A percentile compares a stretch with the other conserved stretches of the same genome.
These are phyloP conservation scores for Fusarium phyllophilum DNA, from an alignment of 2,329 filamentous ascomycete genomes.

Conservation along the genomic window DNA sequence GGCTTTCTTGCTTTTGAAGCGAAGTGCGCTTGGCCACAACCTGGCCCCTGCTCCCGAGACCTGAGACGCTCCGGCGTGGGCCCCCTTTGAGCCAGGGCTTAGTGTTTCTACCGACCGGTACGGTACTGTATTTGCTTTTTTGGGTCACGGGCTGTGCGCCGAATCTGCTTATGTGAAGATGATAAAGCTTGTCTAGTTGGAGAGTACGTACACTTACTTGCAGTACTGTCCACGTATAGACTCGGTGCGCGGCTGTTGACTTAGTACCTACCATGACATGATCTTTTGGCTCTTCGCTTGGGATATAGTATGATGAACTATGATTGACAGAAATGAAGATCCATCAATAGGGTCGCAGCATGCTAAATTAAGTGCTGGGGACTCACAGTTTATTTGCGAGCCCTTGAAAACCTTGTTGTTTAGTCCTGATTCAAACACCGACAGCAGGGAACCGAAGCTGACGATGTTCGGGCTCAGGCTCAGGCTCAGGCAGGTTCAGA, in stretches of 20 bases:
- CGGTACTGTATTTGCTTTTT: slow-evolving; percentile 29
- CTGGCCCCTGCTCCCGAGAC: slow-evolving; percentile 39
- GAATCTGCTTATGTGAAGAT: slow-evolving; percentile 35
- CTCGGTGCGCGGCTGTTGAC: not conserved
- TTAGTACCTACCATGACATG: not conserved
- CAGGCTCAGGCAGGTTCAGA: not conserved
- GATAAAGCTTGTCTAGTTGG: slow-evolving; percentile 29
- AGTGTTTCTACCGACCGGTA: slow-evolving; percentile 15
- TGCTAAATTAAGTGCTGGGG: slow-evolving; percentile 7
- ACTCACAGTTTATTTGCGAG: slow-evolving; percentile 1
- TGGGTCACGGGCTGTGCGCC: slow-evolving; percentile 11
- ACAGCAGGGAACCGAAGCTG: slow-evolving; percentile 24
- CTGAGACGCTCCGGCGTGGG: slow-evolving; percentile 43
- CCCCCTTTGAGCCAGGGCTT: slow-evolving; percentile 23
- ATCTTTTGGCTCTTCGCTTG: slow-evolving; percentile 2
- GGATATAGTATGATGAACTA: slow-evolving; percentile 2
- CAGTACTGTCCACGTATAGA: not conserved
- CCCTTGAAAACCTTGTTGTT: not conserved
- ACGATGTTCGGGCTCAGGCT: slow-evolving; percentile 15
- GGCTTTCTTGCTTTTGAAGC: slow-evolving; percentile 28
- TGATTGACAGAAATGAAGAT: slow-evolving; percentile 24
- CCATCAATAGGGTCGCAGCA: slow-evolving; percentile 22
- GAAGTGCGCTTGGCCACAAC: slow-evolving; percentile 14
- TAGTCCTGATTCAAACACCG: slow-evolving; percentile 5
- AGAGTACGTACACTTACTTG: slow-evolving; percentile 2